phyloP scores from a whole-genome alignment of 169 alveolate species.

The Cyclospora cayetanensis region DNA sequence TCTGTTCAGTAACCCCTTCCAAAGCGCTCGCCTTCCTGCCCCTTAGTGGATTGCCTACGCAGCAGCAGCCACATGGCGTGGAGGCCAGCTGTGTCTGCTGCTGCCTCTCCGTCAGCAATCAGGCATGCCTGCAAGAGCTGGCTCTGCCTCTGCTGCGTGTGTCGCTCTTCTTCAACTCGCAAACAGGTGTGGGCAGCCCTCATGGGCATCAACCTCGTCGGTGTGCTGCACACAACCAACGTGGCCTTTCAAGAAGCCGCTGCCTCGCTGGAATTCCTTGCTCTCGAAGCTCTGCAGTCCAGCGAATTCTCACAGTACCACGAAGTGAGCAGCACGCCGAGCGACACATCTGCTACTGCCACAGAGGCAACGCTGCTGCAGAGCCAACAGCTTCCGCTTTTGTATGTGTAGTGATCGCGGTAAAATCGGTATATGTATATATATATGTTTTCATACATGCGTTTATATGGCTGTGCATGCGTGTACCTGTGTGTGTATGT shows the following conservation, averaged over 20 bases:
- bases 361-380: not conserved
- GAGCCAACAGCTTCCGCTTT: not conserved
- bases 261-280: constrained; percentile 23
- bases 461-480: not conserved
- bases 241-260: constrained; percentile 41
- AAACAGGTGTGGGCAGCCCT: constrained; percentile 67
- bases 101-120: not conserved
- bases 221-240: not conserved
- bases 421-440: not conserved
- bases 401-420: not conserved
- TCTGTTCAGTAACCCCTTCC: not conserved
- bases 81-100: not conserved
- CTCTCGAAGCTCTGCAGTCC: constrained; percentile 40
- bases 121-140: not conserved
- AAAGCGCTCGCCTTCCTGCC: too few species aligned
- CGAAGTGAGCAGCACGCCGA: constrained; percentile 3
- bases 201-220: constrained; percentile 49
- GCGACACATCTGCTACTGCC: not conserved
- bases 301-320: constrained; percentile 47
- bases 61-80: too few species aligned
- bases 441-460: not conserved
- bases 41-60: too few species aligned
- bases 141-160: not conserved
- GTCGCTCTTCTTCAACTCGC: not conserved
- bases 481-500: not conserved